These are phyloP conservation scores for Tricholoma saponaceum DNA, from an alignment of 768 basidiomycete genomes.

Conservation along the genomic window DNA sequence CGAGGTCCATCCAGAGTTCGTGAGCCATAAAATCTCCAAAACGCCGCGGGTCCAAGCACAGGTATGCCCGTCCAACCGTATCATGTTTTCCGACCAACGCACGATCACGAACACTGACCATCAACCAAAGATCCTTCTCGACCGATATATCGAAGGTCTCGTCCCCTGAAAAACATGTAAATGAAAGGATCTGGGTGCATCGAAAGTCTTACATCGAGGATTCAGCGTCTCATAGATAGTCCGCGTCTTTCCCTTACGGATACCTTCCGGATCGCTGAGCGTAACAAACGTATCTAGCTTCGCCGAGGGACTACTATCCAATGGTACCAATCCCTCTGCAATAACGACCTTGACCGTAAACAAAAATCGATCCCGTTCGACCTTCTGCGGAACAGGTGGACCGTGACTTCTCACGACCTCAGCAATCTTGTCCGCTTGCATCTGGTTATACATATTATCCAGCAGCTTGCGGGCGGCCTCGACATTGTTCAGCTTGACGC, in stretches of 20 bases:
- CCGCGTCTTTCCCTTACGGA: slow-evolving; percentile 88
- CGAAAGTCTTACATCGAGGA: slow-evolving; percentile 73
- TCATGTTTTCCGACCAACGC: slow-evolving; percentile 91
- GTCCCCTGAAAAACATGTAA: slow-evolving; percentile 63
- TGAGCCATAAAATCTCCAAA: slow-evolving; percentile 88
- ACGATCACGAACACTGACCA: slow-evolving; percentile 91
- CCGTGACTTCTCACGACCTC: slow-evolving; percentile 51
- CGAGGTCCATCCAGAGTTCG: slow-evolving; percentile 90
- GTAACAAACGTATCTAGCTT: slow-evolving; percentile 91
- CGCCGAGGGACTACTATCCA: slow-evolving; percentile 74
- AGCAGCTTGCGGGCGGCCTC: slow-evolving; percentile 87
- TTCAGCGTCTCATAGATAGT: slow-evolving; percentile 89
- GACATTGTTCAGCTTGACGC: slow-evolving; percentile 97
- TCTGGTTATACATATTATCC: slow-evolving; percentile 91
- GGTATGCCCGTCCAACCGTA: slow-evolving; percentile 84
- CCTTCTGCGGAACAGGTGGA: slow-evolving; percentile 73
- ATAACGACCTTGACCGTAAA: slow-evolving; percentile 93
- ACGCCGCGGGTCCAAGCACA: slow-evolving; percentile 86
- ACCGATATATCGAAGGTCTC: slow-evolving; percentile 96
- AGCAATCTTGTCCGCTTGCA: slow-evolving; percentile 84
- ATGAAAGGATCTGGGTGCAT: slow-evolving; percentile 5
- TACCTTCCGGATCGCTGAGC: slow-evolving; percentile 88
- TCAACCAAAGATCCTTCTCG: slow-evolving; percentile 92
- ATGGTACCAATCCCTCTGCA: slow-evolving; percentile 81
- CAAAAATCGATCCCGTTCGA: slow-evolving; percentile 64